Evolutionary conservation across 495 filamentous ascomycete species (phyloP).

Genomic region (Xylaria palmicola): DNA sequence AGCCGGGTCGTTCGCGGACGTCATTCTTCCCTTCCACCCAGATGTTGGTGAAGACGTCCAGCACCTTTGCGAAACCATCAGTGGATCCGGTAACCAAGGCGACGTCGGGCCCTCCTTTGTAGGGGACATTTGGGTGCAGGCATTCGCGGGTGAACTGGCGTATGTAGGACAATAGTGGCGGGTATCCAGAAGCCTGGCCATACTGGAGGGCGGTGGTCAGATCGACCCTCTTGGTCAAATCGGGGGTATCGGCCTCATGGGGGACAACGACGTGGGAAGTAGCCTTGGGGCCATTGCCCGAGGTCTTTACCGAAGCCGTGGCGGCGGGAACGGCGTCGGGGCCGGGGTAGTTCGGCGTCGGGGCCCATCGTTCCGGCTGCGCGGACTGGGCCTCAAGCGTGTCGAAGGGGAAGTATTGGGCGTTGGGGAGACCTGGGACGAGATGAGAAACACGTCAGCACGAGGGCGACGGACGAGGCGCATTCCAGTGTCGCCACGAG

Average conservation of each 20-base stretch:
- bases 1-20: slow-evolving; percentile 63
- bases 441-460: neutral
- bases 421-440: slow-evolving; percentile 68
- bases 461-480: neutral
- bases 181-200: slow-evolving; percentile 73
- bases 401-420: slow-evolving; percentile 84
- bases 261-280: slow-evolving; percentile 66
- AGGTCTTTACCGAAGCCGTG: neutral
- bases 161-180: slow-evolving; percentile 70
- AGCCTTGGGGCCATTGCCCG: slow-evolving; percentile 3
- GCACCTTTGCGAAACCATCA: slow-evolving; percentile 76
- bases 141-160: slow-evolving; percentile 72
- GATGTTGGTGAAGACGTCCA: slow-evolving; percentile 68
- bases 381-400: slow-evolving; percentile 82
- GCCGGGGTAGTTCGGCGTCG: slow-evolving; percentile 57
- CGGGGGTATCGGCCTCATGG: slow-evolving; percentile 54
- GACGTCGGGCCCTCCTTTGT: slow-evolving; percentile 71
- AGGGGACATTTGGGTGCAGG: slow-evolving; percentile 78
- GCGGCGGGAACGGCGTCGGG: slow-evolving; percentile 24
- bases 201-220: slow-evolving; percentile 83
- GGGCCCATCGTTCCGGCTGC: slow-evolving; percentile 68
- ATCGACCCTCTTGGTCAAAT: slow-evolving; percentile 69
- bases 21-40: slow-evolving; percentile 70
- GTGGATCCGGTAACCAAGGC: slow-evolving; percentile 77
- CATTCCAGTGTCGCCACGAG: neutral